phyloP scores from a whole-genome alignment of 805 yeast species.

The Cyberlindnera mycetangii region DNA sequence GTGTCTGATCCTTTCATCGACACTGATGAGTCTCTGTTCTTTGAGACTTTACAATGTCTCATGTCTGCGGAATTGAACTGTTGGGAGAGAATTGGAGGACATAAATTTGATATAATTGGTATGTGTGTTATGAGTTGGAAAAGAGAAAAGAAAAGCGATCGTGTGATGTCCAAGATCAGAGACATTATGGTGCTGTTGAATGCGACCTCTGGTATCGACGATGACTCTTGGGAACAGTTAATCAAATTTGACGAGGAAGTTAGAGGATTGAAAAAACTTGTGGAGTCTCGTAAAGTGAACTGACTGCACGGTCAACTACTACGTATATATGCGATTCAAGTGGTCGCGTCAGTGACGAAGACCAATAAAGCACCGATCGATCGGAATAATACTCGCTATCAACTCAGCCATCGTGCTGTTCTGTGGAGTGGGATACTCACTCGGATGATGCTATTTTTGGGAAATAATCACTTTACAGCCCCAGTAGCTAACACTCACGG shows the following conservation, averaged over 20 bases:
- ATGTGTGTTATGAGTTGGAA: slow-evolving; percentile 19
- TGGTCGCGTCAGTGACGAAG: too few species aligned
- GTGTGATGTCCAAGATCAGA: slow-evolving; percentile 3
- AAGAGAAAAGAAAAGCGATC: slow-evolving; percentile 9
- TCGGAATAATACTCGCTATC: too few species aligned
- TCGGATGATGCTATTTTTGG: too few species aligned
- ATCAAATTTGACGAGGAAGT: slow-evolving; percentile 1
- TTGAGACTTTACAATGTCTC: slow-evolving; percentile 12
- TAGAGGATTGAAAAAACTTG: neutral
- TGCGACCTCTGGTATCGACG: slow-evolving; percentile 5
- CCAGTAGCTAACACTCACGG: too few species aligned
- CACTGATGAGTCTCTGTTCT: slow-evolving; percentile 13
- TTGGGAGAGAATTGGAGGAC: slow-evolving; percentile 23
- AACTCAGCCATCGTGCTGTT: too few species aligned
- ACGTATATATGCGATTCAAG: too few species aligned
- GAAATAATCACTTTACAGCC: too few species aligned
- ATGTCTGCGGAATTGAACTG: slow-evolving; percentile 17
- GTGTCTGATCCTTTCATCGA: slow-evolving; percentile 26
- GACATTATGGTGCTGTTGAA: slow-evolving; percentile 7
- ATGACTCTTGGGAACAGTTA: slow-evolving; percentile 11
- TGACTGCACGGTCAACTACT: too few species aligned
- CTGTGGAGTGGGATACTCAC: too few species aligned
- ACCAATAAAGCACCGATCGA: too few species aligned
- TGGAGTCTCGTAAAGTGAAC: neutral
- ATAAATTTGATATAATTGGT: slow-evolving; percentile 23